Conservation (phyloP, 2,329 filamentous ascomycete species). For the Coniella lustricola region DNA sequence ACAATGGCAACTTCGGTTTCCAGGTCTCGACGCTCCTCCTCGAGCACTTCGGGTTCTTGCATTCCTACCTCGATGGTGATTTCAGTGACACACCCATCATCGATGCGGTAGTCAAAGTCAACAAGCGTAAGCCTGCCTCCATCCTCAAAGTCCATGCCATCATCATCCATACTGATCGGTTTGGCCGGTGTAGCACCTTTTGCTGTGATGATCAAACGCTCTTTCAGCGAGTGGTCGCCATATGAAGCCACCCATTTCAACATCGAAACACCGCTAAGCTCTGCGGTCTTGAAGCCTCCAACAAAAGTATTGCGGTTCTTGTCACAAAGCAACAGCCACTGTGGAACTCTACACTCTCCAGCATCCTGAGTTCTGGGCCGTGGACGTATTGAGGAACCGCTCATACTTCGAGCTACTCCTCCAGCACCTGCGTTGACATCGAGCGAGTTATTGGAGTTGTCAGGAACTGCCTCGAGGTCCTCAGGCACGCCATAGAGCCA, state of each 20-base stretch:
- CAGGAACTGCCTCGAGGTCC: slow-evolving; percentile 57
- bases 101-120: slow-evolving; percentile 61
- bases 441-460: slow-evolving; percentile 20
- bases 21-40: slow-evolving; percentile 67
- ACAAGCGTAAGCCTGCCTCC: slow-evolving; percentile 66
- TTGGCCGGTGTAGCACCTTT: slow-evolving; percentile 58
- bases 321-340: slow-evolving; percentile 64
- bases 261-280: slow-evolving; percentile 58
- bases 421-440: slow-evolving; percentile 19
- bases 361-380: slow-evolving; percentile 30
- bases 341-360: slow-evolving; percentile 39
- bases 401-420: slow-evolving; percentile 31
- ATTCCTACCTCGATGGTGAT: slow-evolving; percentile 69
- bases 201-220: slow-evolving; percentile 63
- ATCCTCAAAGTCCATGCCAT: slow-evolving; percentile 65
- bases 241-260: slow-evolving; percentile 65
- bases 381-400: slow-evolving; percentile 34
- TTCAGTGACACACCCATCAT: slow-evolving; percentile 48
- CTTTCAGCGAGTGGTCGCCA: slow-evolving; percentile 39
- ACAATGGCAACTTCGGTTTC: slow-evolving; percentile 75
- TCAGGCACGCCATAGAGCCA: slow-evolving; percentile 77
- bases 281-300: slow-evolving; percentile 56
- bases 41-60: slow-evolving; percentile 59
- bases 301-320: slow-evolving; percentile 65
- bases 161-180: slow-evolving; percentile 57